Conservation (phyloP, 2,329 filamentous ascomycete genomes). For the Scedosporium boydii region DNA sequence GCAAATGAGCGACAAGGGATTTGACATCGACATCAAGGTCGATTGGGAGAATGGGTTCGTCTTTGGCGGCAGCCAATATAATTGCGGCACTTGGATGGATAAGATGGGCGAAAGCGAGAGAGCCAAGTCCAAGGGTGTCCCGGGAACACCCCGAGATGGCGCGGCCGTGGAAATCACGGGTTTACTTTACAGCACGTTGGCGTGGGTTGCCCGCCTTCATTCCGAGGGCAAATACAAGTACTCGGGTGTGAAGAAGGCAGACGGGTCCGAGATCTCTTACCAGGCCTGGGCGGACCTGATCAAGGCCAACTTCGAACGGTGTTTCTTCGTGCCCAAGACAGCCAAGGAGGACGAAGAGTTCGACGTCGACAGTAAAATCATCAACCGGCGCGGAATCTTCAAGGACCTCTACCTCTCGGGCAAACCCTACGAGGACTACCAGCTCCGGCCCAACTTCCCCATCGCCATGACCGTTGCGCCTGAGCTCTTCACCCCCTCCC, state of each 20-base stretch:
- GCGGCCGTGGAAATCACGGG: constrained; percentile 93
- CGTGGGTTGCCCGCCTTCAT: constrained; percentile 65
- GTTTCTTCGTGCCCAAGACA: constrained; percentile 74
- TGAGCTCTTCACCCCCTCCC: constrained; percentile 68
- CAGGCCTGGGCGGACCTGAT: constrained; percentile 71
- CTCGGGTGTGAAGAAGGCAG: constrained; percentile 57
- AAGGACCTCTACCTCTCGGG: constrained; percentile 92
- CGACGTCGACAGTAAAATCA: constrained; percentile 66
- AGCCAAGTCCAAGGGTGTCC: constrained; percentile 84
- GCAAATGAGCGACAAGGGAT: constrained; percentile 88
- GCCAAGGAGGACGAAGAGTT: constrained; percentile 63
- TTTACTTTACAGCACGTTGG: constrained; percentile 78
- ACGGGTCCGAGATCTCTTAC: constrained; percentile 56
- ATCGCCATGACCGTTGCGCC: constrained; percentile 94
- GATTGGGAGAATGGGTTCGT: constrained; percentile 83
- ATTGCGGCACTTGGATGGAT: constrained; percentile 99
- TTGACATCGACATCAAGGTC: constrained; percentile 82
- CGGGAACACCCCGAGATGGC: constrained; percentile 92
- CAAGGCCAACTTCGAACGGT: constrained; percentile 80
- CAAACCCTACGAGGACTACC: constrained; percentile 96
- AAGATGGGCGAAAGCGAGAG: constrained; percentile 98
- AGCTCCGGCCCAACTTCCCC: constrained; percentile 86
- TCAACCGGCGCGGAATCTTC: constrained; percentile 94
- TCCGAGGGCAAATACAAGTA: constrained; percentile 63
- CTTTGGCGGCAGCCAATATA: constrained; percentile 86